Evolutionary conservation across 306 rosid species (phyloP).

Genomic region (Luffa aegyptiaca): DNA sequence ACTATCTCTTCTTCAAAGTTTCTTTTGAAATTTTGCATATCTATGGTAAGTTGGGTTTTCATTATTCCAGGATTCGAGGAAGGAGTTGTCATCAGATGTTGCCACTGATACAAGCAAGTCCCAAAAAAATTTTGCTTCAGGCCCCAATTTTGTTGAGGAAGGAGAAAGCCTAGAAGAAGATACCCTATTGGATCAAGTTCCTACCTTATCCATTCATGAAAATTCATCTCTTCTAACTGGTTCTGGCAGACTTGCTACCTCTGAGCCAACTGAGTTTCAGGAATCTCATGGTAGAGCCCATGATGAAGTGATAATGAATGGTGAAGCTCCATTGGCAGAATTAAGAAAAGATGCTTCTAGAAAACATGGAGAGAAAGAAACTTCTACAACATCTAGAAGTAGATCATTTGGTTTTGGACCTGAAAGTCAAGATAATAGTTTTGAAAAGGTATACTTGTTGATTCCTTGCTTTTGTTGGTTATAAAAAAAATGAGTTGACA

Average conservation of each 20-base stretch:
- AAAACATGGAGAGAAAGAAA: slow-evolving; percentile 54
- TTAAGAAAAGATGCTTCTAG: slow-evolving; percentile 25
- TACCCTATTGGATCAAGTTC: slow-evolving; percentile 55
- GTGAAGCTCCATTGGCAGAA: slow-evolving; percentile 50
- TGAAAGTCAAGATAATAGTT: slow-evolving; percentile 55
- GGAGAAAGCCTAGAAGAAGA: slow-evolving; percentile 38
- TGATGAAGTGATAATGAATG: slow-evolving; percentile 46
- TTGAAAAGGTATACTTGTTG: slow-evolving; percentile 43
- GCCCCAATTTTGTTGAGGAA: slow-evolving; percentile 33
- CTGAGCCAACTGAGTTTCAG: slow-evolving; percentile 35
- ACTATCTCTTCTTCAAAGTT: slow-evolving; percentile 15
- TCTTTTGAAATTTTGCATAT: slow-evolving; percentile 14
- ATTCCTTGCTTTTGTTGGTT: background rate
- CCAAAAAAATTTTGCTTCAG: slow-evolving; percentile 38
- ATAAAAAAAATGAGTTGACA: background rate
- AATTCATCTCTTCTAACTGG: slow-evolving; percentile 43
- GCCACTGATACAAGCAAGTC: slow-evolving; percentile 34
- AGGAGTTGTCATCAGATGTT: slow-evolving; percentile 32
- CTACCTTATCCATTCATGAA: slow-evolving; percentile 58
- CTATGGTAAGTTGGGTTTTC: slow-evolving; percentile 22
- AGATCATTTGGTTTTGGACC: slow-evolving; percentile 61
- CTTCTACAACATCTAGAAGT: slow-evolving; percentile 30
- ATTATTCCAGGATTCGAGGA: slow-evolving; percentile 44
- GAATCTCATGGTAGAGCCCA: slow-evolving; percentile 29
- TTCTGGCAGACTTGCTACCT: slow-evolving; percentile 29